Evolutionary conservation across 139 green algal genomes (phyloP), one percentile per base, ranked within the genome.

Genomic region (Chlamydomonas schloesseri): DNA sequence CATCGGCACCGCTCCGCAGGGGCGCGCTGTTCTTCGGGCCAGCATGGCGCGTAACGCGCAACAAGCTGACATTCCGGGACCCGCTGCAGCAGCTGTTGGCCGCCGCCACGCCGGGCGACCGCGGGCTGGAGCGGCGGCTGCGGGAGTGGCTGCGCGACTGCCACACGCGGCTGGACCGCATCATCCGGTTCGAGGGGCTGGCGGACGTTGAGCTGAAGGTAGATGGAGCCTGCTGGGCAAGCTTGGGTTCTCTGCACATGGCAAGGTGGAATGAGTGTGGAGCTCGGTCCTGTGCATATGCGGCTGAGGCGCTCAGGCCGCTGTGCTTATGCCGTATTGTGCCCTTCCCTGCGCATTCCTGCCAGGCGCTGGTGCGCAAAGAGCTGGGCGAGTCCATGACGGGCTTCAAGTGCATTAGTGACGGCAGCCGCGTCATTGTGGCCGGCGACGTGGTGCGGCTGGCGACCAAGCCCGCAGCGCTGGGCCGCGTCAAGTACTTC

Each of bases 11-110:
- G 9, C 28, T 8, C 58, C 94, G 60, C 86, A 91, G 95, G 0
- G 95, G 95, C 57, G 89, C 92, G 23, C 95, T 98, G 21, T 98
- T 98, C 90, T 95, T 97, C 64, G 95, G 95, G 20, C 94, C 94
- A 0, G 81, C 80, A 33, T 98, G 96, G 87, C 83, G 85, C 23
- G 95, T 97, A 31, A 97, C 95, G 8, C 92, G 95, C 86, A 97
- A 97, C 93, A 97, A 96, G 91, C 90, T 94, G 23, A 94, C 73
- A 21, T 92, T 94, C 88, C 74, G 95, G 0, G 95, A 98, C 91
- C 93, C 96, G 86, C 83, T 98, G 73, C 62, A 65, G 4, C 82
- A 94, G 73, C 87, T 96, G 70, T 91, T 98, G 69, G 89, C 87
- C 24, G 60, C 62, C 10, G 92, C 93, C 18, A 90, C 87, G 18